phyloP scores from a whole-genome alignment of 2,329 filamentous ascomycete genomes.

The Conoideocrella luteorostrata region DNA sequence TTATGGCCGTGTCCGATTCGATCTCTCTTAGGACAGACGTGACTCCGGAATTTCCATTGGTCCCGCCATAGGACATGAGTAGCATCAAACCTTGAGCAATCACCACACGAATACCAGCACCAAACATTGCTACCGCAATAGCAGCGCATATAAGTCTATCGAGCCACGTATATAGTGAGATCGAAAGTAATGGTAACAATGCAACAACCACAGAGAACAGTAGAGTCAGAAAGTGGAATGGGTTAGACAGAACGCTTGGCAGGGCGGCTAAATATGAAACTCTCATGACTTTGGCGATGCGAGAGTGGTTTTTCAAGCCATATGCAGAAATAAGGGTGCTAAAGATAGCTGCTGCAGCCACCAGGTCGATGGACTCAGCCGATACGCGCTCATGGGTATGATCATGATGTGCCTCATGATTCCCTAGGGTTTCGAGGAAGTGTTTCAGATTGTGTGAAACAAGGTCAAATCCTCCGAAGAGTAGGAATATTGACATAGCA shows the following conservation, averaged over 20 bases:
- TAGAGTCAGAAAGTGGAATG: constrained; percentile 88
- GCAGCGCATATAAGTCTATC: constrained; percentile 75
- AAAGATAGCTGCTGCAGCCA: constrained; percentile 72
- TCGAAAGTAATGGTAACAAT: constrained; percentile 72
- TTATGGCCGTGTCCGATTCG: constrained; percentile 69
- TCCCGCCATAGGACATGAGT: constrained; percentile 72
- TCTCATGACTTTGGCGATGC: constrained; percentile 87
- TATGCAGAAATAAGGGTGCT: constrained; percentile 84
- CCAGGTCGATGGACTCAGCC: constrained; percentile 72
- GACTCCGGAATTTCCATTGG: constrained; percentile 42
- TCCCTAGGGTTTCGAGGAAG: constrained; percentile 59
- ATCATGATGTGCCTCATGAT: constrained; percentile 66
- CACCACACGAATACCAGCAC: constrained; percentile 75
- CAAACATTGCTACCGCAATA: constrained; percentile 84
- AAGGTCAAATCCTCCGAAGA: constrained; percentile 96
- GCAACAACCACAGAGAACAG: constrained; percentile 78
- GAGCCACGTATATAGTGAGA: constrained; percentile 75
- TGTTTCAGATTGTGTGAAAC: constrained; percentile 92
- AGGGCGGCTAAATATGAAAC: constrained; percentile 76
- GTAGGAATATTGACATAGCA: constrained; percentile 87
- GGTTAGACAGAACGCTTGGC: constrained; percentile 85
- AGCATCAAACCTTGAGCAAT: constrained; percentile 88
- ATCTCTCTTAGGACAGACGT: constrained; percentile 78
- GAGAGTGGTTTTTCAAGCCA: constrained; percentile 79
- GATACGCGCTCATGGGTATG: constrained; percentile 61